Conservation (phyloP, 352 stramenopile genomes). For the Phytophthora agathidicida region DNA sequence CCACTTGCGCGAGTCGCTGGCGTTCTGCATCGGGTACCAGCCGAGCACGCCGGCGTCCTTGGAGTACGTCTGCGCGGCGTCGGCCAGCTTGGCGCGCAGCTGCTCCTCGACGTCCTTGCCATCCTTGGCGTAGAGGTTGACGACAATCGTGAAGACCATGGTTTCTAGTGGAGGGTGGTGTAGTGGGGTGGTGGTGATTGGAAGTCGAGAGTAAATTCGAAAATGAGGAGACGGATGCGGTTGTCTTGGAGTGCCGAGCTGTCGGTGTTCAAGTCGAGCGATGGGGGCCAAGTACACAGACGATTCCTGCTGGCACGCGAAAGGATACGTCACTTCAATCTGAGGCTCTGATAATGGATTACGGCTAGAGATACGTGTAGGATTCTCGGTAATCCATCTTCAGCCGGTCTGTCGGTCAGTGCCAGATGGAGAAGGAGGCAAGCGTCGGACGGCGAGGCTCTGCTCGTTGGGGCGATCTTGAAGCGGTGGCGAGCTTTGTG, state of each 20-base stretch:
- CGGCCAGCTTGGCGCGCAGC: conserved; percentile 10
- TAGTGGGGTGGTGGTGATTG: conserved; percentile 5
- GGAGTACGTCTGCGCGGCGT: conserved; percentile 14
- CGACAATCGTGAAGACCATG: conserved; percentile 19
- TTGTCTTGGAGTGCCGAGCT: neutral
- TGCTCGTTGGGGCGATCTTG: too few relatives aligned
- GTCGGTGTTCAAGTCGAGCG: neutral
- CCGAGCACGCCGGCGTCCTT: conserved; percentile 11
- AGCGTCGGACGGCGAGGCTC: too few relatives aligned
- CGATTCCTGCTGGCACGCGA: neutral
- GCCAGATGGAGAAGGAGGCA: neutral
- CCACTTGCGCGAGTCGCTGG: conserved; percentile 15
- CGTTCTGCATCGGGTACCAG: conserved; percentile 12
- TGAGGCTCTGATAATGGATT: conserved; percentile 3
- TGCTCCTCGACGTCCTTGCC: conserved; percentile 14
- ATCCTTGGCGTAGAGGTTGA: conserved; percentile 20
- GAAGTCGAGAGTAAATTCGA: conserved; percentile 14
- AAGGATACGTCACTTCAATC: conserved; percentile 19
- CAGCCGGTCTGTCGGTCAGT: neutral
- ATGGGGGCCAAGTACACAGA: neutral
- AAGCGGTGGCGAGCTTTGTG: too few relatives aligned
- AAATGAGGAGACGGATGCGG: conserved; percentile 11
- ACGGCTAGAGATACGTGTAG: neutral
- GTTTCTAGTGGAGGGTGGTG: neutral
- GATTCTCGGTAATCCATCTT: conserved; percentile 4